A percentile compares a stretch with the other conserved stretches of the same genome.
phyloP scores from a whole-genome alignment of 2,329 filamentous ascomycete species.

The Aaosphaeria pasadenensis region DNA sequence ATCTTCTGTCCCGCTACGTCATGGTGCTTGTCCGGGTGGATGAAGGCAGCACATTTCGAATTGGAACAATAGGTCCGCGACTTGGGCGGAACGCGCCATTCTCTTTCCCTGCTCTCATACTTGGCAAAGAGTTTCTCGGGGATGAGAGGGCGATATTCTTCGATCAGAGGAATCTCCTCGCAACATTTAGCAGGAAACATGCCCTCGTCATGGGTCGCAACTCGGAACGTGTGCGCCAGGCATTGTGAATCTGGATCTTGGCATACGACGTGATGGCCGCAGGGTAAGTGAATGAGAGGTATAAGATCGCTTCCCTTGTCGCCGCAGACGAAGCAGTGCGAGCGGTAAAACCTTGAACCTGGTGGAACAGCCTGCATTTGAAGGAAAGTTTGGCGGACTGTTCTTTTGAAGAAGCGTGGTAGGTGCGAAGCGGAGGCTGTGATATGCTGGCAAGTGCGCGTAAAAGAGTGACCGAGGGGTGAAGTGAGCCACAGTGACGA shows the following conservation, averaged over 20 bases:
- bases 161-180: conserved; percentile 16
- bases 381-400: no score
- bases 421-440: no score
- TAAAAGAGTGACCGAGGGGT: no score
- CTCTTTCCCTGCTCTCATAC: conserved; percentile 23
- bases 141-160: conserved; percentile 17
- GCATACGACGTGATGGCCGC: not conserved
- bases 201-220: conserved; percentile 23
- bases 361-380: no score
- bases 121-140: conserved; percentile 11
- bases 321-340: not conserved
- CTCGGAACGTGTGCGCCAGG: conserved; percentile 11
- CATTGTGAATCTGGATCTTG: not conserved
- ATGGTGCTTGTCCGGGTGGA: not conserved
- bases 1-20: not conserved
- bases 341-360: no score
- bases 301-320: not conserved
- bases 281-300: not conserved
- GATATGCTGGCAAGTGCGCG: no score
- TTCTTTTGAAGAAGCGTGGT: no score
- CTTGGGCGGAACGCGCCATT: conserved; percentile 13
- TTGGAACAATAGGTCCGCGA: no score
- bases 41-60: no score
- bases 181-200: conserved; percentile 30
- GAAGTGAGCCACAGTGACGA: no score